phyloP scores from a whole-genome alignment of 2,329 filamentous ascomycete genomes.

The Alternaria dauci region DNA sequence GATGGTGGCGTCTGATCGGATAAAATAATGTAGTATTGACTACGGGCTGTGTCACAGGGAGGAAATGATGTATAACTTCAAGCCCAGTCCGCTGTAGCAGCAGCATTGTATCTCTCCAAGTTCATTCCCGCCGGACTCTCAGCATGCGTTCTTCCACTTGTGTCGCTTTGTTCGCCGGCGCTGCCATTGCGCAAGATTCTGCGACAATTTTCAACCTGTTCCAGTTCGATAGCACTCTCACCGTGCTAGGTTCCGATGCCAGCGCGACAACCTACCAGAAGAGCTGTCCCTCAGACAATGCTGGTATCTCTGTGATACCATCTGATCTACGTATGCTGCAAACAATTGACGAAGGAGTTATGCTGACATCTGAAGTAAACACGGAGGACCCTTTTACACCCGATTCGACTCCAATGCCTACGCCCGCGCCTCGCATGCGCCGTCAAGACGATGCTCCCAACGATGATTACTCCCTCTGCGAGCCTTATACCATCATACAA shows the following conservation, averaged over 20 bases:
- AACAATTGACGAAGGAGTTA: background rate
- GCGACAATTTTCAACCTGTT: constrained; percentile 28
- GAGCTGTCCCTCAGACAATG: constrained; percentile 20
- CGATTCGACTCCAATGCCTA: constrained; percentile 19
- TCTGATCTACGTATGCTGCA: constrained; percentile 3
- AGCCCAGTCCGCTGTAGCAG: background rate
- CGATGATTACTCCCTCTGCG: constrained; percentile 23
- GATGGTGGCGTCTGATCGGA: background rate
- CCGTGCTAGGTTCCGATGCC: constrained; percentile 29
- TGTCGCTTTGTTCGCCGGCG: constrained; percentile 26
- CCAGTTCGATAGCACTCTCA: constrained; percentile 24
- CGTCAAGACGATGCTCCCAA: constrained; percentile 18
- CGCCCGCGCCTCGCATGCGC: constrained; percentile 28
- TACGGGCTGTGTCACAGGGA: background rate
- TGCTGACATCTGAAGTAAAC: constrained; percentile 1
- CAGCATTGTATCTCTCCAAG: background rate
- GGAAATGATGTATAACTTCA: background rate
- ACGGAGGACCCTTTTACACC: background rate
- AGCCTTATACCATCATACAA: constrained; percentile 37
- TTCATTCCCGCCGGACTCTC: background rate
- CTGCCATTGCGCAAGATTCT: constrained; percentile 29
- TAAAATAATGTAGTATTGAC: background rate
- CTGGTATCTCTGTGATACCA: constrained; percentile 22
- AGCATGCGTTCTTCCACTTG: constrained; percentile 31
- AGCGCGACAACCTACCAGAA: constrained; percentile 35